Base-by-base conservation (phyloP, 805 yeast genomes). In the Kazachstania bromeliacearum region DNA sequence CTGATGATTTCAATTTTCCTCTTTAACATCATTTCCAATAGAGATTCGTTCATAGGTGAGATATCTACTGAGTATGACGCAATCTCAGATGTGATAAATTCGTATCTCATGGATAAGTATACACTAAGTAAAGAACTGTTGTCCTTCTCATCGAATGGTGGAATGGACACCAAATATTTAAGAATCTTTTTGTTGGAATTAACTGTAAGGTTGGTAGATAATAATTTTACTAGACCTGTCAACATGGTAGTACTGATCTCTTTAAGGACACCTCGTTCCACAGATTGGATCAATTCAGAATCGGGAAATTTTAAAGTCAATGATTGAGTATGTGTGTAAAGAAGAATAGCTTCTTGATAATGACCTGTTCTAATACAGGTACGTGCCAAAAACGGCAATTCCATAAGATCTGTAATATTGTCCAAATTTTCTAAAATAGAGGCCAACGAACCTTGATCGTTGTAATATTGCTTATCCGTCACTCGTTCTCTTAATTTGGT, bases 301-400 rank as follows among this genome's bases (percentile, higher is more conserved):
- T 50, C 51, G 0, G 87, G 84, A 55, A 79, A 88, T 40, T 94
- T 67, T 13, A 77, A 73, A 0, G 70, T 64, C 17, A 92, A 63
- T 37, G 94, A 68, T 43, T 79, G 71, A 1, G 82, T 76, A 48
- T 83, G 77, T 21, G 81, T 71, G 9, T 87, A 80, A 10, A 89
- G 72, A 54, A 89, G 95, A 24, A 89, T 70, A 7, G 96, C 87
- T 50, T 87, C 95, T 23, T 85, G 81, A 53, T 88, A 92, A 50
- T 82, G 83, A 0, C 95, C 95, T 32, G 81, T 79, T 33, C 75
- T 68, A 8, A 88, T 84, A 58, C 96, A 85, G n/a, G 88, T 76
- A 33, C 77, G 70, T 23, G 89, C 77, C 33, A 89, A 57, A 2
- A 94, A 70, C 1, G 98, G 96, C 23, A 92, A 62, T 51, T 85